These are phyloP conservation scores for Yamadazyma pseudoaaseri DNA, from an alignment of 1,139 yeast species.

Conservation along the genomic window DNA sequence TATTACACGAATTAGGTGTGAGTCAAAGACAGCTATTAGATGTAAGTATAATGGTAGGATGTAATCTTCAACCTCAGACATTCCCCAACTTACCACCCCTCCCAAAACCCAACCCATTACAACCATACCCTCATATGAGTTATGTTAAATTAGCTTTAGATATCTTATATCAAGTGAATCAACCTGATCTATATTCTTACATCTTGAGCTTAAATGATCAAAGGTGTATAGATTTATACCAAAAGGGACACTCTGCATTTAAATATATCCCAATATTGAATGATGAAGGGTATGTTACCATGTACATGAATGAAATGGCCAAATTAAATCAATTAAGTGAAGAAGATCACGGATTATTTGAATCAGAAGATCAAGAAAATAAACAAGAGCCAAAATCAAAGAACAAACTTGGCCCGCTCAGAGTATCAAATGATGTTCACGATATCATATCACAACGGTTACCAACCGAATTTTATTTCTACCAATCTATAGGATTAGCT, in stretches of 20 bases:
- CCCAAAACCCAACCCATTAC: slow-evolving; percentile 45
- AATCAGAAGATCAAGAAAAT: slow-evolving; percentile 6
- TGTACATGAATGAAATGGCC: slow-evolving; percentile 43
- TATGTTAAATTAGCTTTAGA: slow-evolving; percentile 46
- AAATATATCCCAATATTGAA: slow-evolving; percentile 67
- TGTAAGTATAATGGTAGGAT: slow-evolving; percentile 74
- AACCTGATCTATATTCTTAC: slow-evolving; percentile 35
- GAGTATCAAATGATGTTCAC: slow-evolving; percentile 75
- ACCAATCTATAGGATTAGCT: slow-evolving; percentile 74
- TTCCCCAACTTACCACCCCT: slow-evolving; percentile 57
- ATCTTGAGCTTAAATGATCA: slow-evolving; percentile 39
- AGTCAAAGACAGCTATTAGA: slow-evolving; percentile 70
- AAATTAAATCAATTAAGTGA: slow-evolving; percentile 26
- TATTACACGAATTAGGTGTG: slow-evolving; percentile 60
- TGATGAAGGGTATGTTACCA: slow-evolving; percentile 65
- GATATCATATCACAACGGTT: slow-evolving; percentile 81
- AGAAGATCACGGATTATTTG: slow-evolving; percentile 7
- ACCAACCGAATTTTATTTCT: slow-evolving; percentile 84
- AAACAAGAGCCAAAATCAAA: slow-evolving; percentile 3
- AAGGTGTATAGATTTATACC: slow-evolving; percentile 34
- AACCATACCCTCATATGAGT: slow-evolving; percentile 44
- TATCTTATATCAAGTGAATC: slow-evolving; percentile 35
- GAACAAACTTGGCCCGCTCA: slow-evolving; percentile 3
- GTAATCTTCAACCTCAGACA: slow-evolving; percentile 66
- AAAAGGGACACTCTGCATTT: slow-evolving; percentile 40